Evolutionary conservation across 306 rosid genomes (phyloP), one percentile per base, ranked within the genome.

Genomic region (Astragalus membranaceus): DNA sequence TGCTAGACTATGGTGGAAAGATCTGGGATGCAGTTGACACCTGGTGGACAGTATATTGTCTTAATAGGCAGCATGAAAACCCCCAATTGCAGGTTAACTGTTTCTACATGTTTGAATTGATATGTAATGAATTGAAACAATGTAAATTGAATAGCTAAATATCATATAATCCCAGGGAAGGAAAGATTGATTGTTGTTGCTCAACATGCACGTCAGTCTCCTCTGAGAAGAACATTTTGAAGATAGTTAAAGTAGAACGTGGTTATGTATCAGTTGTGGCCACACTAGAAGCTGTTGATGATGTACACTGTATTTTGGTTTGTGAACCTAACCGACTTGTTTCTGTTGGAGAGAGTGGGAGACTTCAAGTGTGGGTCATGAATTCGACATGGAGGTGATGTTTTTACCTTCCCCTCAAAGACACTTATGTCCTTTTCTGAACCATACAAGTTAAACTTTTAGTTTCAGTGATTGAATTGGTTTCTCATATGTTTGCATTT

Each of bases 341-440:
- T 51, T 86, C 91, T 77, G 83, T 92, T 68, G 96, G 96, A 66
- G 91, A 84, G 72, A 85, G 88, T 77, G 98, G 98, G 73, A 88
- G 89, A 73, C 64, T 92, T 73, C 91, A 86, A 79, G 79, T 92
- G 64, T 92, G 96, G 96, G 76, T 85, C 81, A 81, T 92, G 98
- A 86, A 86, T 84, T 83, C 98, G 71, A 69, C 77, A 81, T 92
- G 98, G 98, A 84, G 92, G 98, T 92, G 77, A 75, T 57, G 51
- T 44, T 72, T 67, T 55, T 50, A 7, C 62, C 50, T 57, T 64
- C 58, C 55, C 52, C 48, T 60, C 10, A 1, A 23, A 68, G 14
- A 41, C 53, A 56, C 36, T 76, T 60, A 41, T 46, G 75, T 30
- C 56, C 52, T 65, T 72, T 63, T 26, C 10, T 30, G 42, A 60